These are phyloP conservation scores for Anthostomella pinea DNA, from an alignment of 2,329 filamentous ascomycete species.

Conservation along the genomic window DNA sequence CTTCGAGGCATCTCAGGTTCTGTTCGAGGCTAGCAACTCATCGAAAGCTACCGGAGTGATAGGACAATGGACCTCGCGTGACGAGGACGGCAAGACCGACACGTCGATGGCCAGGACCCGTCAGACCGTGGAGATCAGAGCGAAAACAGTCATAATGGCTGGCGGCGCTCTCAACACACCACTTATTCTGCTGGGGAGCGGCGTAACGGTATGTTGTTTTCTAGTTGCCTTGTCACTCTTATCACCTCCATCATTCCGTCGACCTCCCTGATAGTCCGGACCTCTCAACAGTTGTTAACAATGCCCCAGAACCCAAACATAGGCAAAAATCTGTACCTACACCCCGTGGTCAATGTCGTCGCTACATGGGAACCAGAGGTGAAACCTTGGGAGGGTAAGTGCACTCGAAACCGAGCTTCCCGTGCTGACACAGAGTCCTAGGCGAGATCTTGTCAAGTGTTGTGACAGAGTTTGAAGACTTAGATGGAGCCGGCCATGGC, in stretches of 20 bases:
- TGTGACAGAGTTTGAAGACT: slow-evolving; percentile 7
- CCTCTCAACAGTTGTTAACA: background rate
- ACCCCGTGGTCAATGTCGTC: slow-evolving; percentile 2
- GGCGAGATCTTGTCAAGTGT: slow-evolving; percentile 7
- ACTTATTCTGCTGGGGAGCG: slow-evolving; percentile 3
- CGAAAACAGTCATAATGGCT: slow-evolving; percentile 5
- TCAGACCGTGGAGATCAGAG: slow-evolving; percentile 1
- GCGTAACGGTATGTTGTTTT: background rate
- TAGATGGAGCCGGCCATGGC: slow-evolving; percentile 6
- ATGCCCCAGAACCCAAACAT: slow-evolving; percentile 5
- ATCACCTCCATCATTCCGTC: no score
- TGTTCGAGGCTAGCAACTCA: slow-evolving; percentile 27
- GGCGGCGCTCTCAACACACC: slow-evolving; percentile 6
- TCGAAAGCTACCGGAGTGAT: slow-evolving; percentile 1
- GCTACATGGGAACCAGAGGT: slow-evolving; percentile 4
- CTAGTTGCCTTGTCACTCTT: no score
- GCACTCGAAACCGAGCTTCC: background rate
- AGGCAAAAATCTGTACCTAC: slow-evolving; percentile 9
- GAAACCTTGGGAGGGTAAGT: slow-evolving; percentile 8
- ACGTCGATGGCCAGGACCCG: background rate
- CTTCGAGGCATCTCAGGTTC: slow-evolving; percentile 66
- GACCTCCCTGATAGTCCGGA: no score
- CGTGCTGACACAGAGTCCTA: slow-evolving; percentile 1
- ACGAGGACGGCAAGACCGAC: background rate
- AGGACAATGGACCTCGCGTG: slow-evolving; percentile 5